Base-by-base conservation (phyloP, 2,329 filamentous ascomycete species). In the Colletotrichum brevisporum region DNA sequence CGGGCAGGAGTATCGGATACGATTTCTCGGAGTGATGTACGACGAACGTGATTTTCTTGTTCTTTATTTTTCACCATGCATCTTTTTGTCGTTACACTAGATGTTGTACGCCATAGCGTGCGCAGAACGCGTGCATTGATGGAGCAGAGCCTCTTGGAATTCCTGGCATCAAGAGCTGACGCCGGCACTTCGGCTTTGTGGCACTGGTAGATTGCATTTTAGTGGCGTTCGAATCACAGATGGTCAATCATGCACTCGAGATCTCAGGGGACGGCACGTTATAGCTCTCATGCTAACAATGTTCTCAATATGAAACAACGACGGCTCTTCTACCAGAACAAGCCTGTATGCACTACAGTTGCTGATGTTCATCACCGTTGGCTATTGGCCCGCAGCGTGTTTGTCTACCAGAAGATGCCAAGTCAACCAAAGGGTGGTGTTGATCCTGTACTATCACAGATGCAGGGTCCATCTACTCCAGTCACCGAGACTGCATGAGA, bases 1-100 rank as follows among this genome's bases (percentile, higher is more conserved):
- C 48, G 67, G 62, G 27, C 24, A 41, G 67, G 67, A 61, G 62
- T 69, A 69, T 56, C 43, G 62, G 66, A 39, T 31, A 50, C 57
- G 54, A 47, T 50, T 51, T 54, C 36, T 59, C 26, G 36, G 43
- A 24, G 48, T 24, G 31, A 65, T 61, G 63, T 67, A 48, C 53
- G 60, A 69, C 52, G 61, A 66, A 69, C 52, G 61, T 18, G 39
- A 24, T 43, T 8, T 48, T 31, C 18, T 36, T 41, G 51, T 21
- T 52, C 18, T 51, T 36, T 8, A 52, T 52, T 26, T 39, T 45
- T 39, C 36, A 48, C 18, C 45, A 36, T 24, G 51, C 18, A 50
- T 39, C 63, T 36, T 36, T 56, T 43, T 65, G 36, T 26, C 26
- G 51, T 57, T 61, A 39, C 56, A 61, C 45, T 61, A 56, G 66